Evolutionary conservation across 73 alveolate species (phyloP).

Genomic region (Blepharisma stoltei): DNA sequence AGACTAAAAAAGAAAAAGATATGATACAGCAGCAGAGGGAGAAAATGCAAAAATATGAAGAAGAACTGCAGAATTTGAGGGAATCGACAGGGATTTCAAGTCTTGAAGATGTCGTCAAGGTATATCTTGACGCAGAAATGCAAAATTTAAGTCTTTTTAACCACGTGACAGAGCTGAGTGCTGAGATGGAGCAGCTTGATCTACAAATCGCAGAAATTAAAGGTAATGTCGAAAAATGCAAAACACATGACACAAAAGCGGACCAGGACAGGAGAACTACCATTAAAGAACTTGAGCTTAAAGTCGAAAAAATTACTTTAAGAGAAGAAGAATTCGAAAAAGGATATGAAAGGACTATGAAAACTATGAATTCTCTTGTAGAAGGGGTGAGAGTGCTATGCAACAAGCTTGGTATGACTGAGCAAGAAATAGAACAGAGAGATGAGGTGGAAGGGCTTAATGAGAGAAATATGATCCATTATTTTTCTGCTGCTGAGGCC

Average conservation of each 20-base stretch:
- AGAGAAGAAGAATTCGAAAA: slow-evolving; percentile 1
- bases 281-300: slow-evolving; percentile 1
- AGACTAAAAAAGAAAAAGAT: slow-evolving; percentile 30
- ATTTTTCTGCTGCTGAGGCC: background rate
- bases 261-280: background rate
- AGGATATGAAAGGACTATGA: background rate
- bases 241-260: background rate
- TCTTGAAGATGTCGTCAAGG: slow-evolving; percentile 52
- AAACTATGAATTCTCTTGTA: slow-evolving; percentile 18
- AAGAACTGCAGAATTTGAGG: slow-evolving; percentile 47
- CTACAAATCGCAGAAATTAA: slow-evolving; percentile 31
- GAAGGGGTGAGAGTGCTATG: slow-evolving; percentile 15
- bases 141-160: slow-evolving; percentile 47
- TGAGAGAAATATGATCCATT: slow-evolving; percentile 1
- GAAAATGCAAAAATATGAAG: slow-evolving; percentile 63
- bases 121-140: slow-evolving; percentile 57
- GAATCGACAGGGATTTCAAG: slow-evolving; percentile 53
- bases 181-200: slow-evolving; percentile 45
- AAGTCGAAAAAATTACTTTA: background rate
- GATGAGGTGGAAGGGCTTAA: no score
- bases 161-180: slow-evolving; percentile 41
- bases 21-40: slow-evolving; percentile 42
- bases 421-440: background rate
- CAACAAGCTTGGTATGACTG: background rate
- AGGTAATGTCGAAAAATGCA: background rate